These are phyloP conservation scores for Megacollybia platyphylla DNA, from an alignment of 1,284 basidiomycete genomes.

Conservation along the genomic window DNA sequence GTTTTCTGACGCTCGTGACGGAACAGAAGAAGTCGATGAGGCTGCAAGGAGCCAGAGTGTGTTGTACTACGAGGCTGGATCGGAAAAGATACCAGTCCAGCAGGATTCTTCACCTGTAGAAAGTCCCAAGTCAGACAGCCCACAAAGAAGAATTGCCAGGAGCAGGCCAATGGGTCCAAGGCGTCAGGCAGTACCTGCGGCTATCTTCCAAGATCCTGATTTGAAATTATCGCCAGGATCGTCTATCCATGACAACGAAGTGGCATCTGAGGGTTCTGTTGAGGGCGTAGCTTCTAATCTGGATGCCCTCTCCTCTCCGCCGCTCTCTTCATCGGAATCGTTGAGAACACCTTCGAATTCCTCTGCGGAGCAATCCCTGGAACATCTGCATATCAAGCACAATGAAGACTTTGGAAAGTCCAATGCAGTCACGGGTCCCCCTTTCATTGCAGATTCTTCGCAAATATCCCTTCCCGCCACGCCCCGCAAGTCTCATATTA, in stretches of 20 bases:
- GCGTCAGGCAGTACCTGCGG: conserved; percentile 4
- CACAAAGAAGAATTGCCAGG: conserved; percentile 1
- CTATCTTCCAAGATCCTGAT: not conserved
- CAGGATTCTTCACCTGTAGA: not conserved
- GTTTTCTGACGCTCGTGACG: conserved; percentile 1
- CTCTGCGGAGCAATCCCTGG: conserved; percentile 23
- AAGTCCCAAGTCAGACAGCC: not conserved
- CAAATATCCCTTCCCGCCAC: conserved; percentile 6
- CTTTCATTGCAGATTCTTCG: conserved; percentile 8
- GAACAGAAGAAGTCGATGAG: not conserved
- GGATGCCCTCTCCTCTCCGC: conserved; percentile 15
- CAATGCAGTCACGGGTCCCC: not conserved
- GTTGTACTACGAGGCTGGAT: not conserved
- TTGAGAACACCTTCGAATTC: conserved; percentile 26
- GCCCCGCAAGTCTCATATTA: conserved; percentile 6
- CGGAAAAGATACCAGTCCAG: not conserved
- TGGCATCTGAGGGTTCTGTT: conserved; percentile 19
- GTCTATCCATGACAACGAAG: not conserved
- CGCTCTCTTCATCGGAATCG: conserved; percentile 30
- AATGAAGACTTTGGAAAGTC: conserved; percentile 10
- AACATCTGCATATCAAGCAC: conserved; percentile 19
- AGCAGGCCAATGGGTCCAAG: conserved; percentile 8
- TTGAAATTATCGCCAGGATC: not conserved
- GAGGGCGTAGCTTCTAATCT: conserved; percentile 8
- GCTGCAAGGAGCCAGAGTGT: not conserved